Evolutionary conservation across 192 early-diverging fungal genomes (phyloP).

Genomic region (Phlyctochytrium bullatum): DNA sequence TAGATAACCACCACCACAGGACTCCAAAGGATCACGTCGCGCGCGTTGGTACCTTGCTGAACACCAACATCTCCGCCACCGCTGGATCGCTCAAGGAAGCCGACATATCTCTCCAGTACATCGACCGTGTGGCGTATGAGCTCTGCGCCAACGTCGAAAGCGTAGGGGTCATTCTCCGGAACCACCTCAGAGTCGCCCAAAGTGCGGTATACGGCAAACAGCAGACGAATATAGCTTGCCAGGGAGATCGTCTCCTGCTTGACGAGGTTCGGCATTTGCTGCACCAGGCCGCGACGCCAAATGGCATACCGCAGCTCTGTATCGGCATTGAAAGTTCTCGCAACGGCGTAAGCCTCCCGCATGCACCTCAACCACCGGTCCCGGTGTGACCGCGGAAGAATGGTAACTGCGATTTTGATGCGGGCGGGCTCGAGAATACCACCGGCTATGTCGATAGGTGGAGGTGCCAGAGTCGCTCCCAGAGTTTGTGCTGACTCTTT

Average conservation of each 20-base stretch:
- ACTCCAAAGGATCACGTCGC: slow-evolving; percentile 52
- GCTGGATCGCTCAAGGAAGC: slow-evolving; percentile 37
- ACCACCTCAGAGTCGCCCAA: slow-evolving; percentile 25
- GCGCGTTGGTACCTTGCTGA: slow-evolving; percentile 19
- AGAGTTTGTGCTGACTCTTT: neutral
- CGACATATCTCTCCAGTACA: slow-evolving; percentile 40
- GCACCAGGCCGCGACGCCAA: slow-evolving; percentile 79
- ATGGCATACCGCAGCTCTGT: slow-evolving; percentile 75
- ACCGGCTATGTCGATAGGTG: neutral
- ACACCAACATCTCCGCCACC: too few species aligned
- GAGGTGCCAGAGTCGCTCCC: neutral
- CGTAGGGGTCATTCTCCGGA: neutral
- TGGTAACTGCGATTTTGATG: slow-evolving; percentile 23
- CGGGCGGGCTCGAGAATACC: neutral
- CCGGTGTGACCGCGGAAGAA: slow-evolving; percentile 32
- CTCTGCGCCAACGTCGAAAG: slow-evolving; percentile 6
- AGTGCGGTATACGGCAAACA: slow-evolving; percentile 45
- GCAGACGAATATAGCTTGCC: slow-evolving; percentile 39
- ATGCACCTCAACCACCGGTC: slow-evolving; percentile 36
- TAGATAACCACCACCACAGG: slow-evolving; percentile 51
- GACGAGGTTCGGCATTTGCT: slow-evolving; percentile 84
- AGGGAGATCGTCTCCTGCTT: slow-evolving; percentile 79
- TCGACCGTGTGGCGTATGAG: slow-evolving; percentile 47
- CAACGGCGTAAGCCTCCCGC: slow-evolving; percentile 70
- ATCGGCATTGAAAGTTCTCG: slow-evolving; percentile 76